Base-by-base conservation (phyloP, 1,284 basidiomycete genomes). In the Phaffia rhodozyma region DNA sequence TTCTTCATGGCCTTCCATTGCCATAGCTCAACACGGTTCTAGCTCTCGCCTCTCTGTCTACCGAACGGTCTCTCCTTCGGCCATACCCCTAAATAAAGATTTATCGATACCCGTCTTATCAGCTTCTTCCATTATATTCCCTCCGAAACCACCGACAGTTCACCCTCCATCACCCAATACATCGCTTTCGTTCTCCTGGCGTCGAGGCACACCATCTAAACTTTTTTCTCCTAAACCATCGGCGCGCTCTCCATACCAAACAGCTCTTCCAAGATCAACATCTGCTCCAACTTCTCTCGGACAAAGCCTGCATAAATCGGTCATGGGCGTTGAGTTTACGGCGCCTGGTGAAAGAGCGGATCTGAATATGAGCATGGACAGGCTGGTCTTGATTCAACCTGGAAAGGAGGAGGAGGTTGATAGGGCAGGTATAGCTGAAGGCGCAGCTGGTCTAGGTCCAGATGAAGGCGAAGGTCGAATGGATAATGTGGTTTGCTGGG, bases 401-500 rank as follows among this genome's bases (percentile, higher is more conserved):
- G 65, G 69, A 75, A 54, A 69, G 66, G 67, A 55, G 51, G 55
- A 69, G 66, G 69, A 75, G 27, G 80, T 81, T 47, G 68, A 71
- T 7, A 68, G 9, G 75, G 79, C 1, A 75, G 79, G 48, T 81
- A 83, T 54, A 43, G 34, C 58, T 66, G 66, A 66, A 21, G 68
- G 69, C 9, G 79, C 84, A 69, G 80, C 80, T 83, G 0, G 83
- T 83, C 69, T 88, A 84, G 83, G 80, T 85, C 71, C 82, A 83
- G 71, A 66, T 1, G 71, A 72, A 56, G 71, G 70, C 49, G 71
- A 72, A 32, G 62, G 67, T 27, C 66, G 58, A n/a, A 52, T 65
- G 34, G 58, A 70, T 21, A 73, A 73, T 57, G 76, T 76, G 49
- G 55, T 75, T 1, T 73, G 1, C 51, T 76, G 29, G 70, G 71